These are phyloP conservation scores for Suillus subaureus DNA, from an alignment of 768 basidiomycete genomes.

Conservation along the genomic window DNA sequence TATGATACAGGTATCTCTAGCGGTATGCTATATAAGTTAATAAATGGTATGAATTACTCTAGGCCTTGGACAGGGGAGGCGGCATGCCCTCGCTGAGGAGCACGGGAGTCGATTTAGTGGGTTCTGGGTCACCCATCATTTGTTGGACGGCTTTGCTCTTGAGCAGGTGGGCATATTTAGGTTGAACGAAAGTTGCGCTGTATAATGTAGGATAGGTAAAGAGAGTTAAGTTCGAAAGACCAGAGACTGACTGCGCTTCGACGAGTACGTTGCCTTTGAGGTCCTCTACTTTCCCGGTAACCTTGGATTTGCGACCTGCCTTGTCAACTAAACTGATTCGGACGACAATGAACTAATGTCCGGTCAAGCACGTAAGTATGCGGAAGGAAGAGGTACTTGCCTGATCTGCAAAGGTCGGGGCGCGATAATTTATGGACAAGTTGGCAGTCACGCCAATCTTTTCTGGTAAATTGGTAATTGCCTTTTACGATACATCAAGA, in stretches of 20 bases:
- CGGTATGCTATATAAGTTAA: background rate
- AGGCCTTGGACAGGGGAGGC: conserved; percentile 29
- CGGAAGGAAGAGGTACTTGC: conserved; percentile 34
- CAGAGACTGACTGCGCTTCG: conserved; percentile 69
- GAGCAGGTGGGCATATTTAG: conserved; percentile 81
- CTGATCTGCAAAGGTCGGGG: conserved; percentile 90
- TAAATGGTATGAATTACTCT: conserved; percentile 13
- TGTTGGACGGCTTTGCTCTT: conserved; percentile 59
- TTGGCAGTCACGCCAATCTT: conserved; percentile 93
- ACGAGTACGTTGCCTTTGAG: conserved; percentile 81
- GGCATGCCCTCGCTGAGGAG: conserved; percentile 30
- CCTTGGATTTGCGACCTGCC: conserved; percentile 78
- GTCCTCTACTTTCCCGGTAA: conserved; percentile 74
- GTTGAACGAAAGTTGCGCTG: conserved; percentile 87
- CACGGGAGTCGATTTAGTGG: conserved; percentile 23
- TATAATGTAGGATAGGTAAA: background rate
- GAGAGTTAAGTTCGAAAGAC: background rate
- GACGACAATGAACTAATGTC: conserved; percentile 79
- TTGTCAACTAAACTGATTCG: conserved; percentile 64
- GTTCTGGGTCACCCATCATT: conserved; percentile 62
- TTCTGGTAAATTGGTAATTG: conserved; percentile 82
- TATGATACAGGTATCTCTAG: background rate
- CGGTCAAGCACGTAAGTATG: background rate
- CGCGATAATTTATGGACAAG: conserved; percentile 77
- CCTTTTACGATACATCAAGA: conserved; percentile 45